Base-by-base conservation (phyloP, 2,329 filamentous ascomycete species). In the Neonectria punicea region DNA sequence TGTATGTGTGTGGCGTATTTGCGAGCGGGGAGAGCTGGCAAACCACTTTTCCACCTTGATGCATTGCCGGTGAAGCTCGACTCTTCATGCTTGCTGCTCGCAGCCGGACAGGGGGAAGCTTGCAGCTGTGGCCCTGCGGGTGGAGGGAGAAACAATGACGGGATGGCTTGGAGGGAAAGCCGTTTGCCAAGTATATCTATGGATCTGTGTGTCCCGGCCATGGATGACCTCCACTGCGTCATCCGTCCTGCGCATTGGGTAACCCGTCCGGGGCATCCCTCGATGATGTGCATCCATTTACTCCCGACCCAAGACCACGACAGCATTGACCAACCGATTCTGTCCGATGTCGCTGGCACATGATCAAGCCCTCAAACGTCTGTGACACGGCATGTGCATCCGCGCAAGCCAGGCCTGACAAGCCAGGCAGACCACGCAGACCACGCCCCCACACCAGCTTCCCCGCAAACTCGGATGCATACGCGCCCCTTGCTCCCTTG, bases 341-440 rank as follows among this genome's bases (percentile, higher is more conserved):
- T 32, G 47, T 64, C 61, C 61, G 61, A 64, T 64, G 44, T 44
- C 56, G 61, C 51, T 56, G 44, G 32, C 61, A 60, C 61, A 64
- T 64, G 61, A 64, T 56, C 56, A 60, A 20, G 50, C 47, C 36
- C 41, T 59, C 22, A 64, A 50, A 41, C 50, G 28, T 54, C 44
- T 51, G 46, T n/a, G 47, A 51, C 46, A 20, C 36, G n/a, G 46
- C 22, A 28, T 43, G 14, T 30, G 50, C 44, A n/a, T n/a, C 39
- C 28, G 36, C 25, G 5, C 5, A 25, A 25, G 25, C 25, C 25
- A 25, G 6, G 25, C 36, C 34, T 14, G 34, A 2, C 34, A 36
- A 36, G 34, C 11, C 34, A 36, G 30, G 10, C 34, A 14, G 22
- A 25, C 20, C 3, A 20, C 2, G 7, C 25, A 49, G 32, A 28